phyloP scores from a whole-genome alignment of 1,284 basidiomycete species.

The Ceratobasidium sp. region DNA sequence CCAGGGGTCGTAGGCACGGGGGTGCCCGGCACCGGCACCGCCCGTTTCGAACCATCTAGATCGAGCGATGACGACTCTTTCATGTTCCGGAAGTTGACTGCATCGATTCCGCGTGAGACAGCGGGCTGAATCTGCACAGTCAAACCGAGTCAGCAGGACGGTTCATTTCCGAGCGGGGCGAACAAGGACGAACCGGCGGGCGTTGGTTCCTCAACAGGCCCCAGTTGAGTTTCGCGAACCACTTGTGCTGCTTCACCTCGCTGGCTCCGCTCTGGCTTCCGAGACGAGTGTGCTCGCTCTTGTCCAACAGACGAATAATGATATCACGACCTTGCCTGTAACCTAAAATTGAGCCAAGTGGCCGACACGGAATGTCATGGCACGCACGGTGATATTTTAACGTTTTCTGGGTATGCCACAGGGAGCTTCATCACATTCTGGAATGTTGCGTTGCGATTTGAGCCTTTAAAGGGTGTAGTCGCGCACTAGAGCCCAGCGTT shows the following conservation, averaged over 20 bases:
- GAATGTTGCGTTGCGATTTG: slow-evolving; percentile 94
- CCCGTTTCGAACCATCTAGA: slow-evolving; percentile 64
- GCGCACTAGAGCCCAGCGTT: slow-evolving; percentile 70
- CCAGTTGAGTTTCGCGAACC: slow-evolving; percentile 98
- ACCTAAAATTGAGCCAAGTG: background rate
- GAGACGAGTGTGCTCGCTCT: slow-evolving; percentile 88
- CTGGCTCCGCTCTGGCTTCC: slow-evolving; percentile 94
- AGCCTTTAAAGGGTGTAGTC: slow-evolving; percentile 98
- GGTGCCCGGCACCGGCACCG: slow-evolving; percentile 54
- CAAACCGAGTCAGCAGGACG: slow-evolving; percentile 39
- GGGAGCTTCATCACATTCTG: slow-evolving; percentile 90
- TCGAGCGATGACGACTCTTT: slow-evolving; percentile 91
- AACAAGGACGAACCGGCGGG: slow-evolving; percentile 82
- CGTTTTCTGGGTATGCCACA: slow-evolving; percentile 87
- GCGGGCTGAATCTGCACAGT: slow-evolving; percentile 77
- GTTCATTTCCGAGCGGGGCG: slow-evolving; percentile 36
- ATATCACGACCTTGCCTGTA: slow-evolving; percentile 84
- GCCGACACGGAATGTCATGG: slow-evolving; percentile 26
- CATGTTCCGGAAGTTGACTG: slow-evolving; percentile 89
- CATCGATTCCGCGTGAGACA: slow-evolving; percentile 82
- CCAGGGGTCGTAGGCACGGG: slow-evolving; percentile 56
- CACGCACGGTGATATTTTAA: slow-evolving; percentile 82
- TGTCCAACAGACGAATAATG: slow-evolving; percentile 88
- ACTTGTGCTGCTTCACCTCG: slow-evolving; percentile 99
- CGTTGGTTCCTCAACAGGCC: slow-evolving; percentile 90